These are phyloP conservation scores for Wickerhamiella alocasiicola DNA, from an alignment of 805 yeast species.

Conservation along the genomic window DNA sequence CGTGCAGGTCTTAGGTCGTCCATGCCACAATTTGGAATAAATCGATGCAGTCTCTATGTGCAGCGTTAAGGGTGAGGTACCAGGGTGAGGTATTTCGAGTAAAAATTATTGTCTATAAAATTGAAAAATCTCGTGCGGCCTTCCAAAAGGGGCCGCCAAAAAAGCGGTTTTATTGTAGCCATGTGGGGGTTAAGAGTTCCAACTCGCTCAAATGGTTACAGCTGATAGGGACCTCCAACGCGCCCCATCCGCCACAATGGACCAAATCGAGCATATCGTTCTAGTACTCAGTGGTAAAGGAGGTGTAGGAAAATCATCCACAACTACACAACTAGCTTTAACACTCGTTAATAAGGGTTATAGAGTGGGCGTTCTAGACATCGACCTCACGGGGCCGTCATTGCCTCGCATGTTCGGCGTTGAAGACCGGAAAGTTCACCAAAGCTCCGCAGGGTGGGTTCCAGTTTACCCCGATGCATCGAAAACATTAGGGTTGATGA, in stretches of 20 bases:
- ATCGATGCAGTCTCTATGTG: too few species aligned
- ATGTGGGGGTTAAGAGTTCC: too few species aligned
- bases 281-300: constrained; percentile 71
- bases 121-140: too few species aligned
- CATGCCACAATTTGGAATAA: too few species aligned
- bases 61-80: too few species aligned
- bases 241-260: constrained; percentile 13
- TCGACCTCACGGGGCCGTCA: constrained; percentile 94
- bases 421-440: constrained; percentile 67
- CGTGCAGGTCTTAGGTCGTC: too few species aligned
- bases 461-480: constrained; percentile 52
- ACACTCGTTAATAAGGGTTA: constrained; percentile 55
- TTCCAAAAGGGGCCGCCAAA: too few species aligned
- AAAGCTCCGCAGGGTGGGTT: constrained; percentile 77
- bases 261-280: constrained; percentile 51
- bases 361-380: constrained; percentile 88
- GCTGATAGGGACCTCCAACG: neutral
- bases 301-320: constrained; percentile 95
- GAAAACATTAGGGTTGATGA: constrained; percentile 55
- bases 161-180: too few species aligned
- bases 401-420: constrained; percentile 93
- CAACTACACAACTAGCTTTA: constrained; percentile 89
- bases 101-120: too few species aligned
- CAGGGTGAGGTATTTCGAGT: too few species aligned
- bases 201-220: too few species aligned